A percentile compares a stretch with the other conserved stretches of the same genome.
Conservation (phyloP, 805 yeast genomes). For the Monosporozyma servazzii region DNA sequence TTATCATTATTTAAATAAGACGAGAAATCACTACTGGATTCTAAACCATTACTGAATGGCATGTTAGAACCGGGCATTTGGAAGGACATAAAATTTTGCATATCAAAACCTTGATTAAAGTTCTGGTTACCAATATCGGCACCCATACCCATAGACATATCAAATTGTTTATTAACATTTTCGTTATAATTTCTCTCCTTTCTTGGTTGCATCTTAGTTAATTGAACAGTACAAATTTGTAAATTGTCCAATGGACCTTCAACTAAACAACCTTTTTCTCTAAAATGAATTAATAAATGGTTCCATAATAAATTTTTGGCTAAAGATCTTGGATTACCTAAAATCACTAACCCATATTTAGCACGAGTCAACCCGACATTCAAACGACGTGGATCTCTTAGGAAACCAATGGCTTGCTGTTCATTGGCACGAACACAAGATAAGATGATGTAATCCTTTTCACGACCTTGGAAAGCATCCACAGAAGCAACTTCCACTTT, state of each 20-base stretch:
- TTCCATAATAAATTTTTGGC: slow-evolving; percentile 70
- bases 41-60: slow-evolving; percentile 9
- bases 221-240: slow-evolving; percentile 59
- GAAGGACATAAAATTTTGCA: slow-evolving; percentile 29
- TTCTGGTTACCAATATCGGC: slow-evolving; percentile 14
- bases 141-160: not conserved
- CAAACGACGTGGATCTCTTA: slow-evolving; percentile 75
- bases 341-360: slow-evolving; percentile 64
- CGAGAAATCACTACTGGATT: not conserved
- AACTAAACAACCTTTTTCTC: slow-evolving; percentile 80
- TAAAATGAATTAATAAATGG: slow-evolving; percentile 61
- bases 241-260: slow-evolving; percentile 81
- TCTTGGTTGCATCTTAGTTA: slow-evolving; percentile 26
- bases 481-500: slow-evolving; percentile 88
- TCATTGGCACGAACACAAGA: slow-evolving; percentile 91
- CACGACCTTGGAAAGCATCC: slow-evolving; percentile 98
- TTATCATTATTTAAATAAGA: not conserved
- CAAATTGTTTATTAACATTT: slow-evolving; percentile 9
- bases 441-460: slow-evolving; percentile 85
- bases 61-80: slow-evolving; percentile 15
- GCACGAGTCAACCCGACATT: slow-evolving; percentile 90
- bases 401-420: slow-evolving; percentile 66
- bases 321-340: slow-evolving; percentile 79
- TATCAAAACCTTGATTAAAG: slow-evolving; percentile 22
- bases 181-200: slow-evolving; percentile 11